Conservation (phyloP, 176 grass and related monocot genomes). For the Hsuehochloa calcarea region DNA sequence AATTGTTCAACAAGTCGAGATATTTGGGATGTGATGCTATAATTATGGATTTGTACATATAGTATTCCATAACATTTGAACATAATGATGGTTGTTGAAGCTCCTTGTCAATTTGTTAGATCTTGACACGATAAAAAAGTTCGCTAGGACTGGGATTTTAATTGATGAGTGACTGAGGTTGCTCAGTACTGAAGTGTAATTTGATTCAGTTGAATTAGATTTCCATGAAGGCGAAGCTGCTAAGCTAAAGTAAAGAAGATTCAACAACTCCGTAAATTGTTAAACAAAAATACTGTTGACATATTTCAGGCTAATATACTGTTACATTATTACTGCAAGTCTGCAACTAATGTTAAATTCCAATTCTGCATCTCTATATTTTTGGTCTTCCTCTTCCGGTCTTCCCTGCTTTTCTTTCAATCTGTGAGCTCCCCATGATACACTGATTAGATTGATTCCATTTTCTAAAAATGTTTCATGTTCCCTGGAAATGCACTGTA, state of each 20-base stretch:
- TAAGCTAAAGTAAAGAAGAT: background rate
- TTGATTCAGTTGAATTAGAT: conserved; percentile 12
- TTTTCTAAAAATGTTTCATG: background rate
- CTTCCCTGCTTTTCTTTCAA: background rate
- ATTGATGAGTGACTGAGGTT: background rate
- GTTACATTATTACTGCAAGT: background rate
- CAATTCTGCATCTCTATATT: background rate
- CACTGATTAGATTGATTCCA: background rate
- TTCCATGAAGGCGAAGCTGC: conserved; percentile 5
- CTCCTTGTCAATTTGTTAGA: background rate
- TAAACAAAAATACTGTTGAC: background rate
- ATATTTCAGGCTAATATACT: background rate
- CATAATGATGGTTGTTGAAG: background rate
- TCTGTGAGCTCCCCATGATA: background rate
- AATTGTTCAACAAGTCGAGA: background rate
- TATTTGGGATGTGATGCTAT: background rate
- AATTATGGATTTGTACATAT: background rate
- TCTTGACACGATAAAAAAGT: background rate
- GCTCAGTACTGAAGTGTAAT: conserved; percentile 4
- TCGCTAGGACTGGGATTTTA: conserved; percentile 18
- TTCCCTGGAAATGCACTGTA: background rate
- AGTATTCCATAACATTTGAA: background rate
- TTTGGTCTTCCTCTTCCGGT: background rate
- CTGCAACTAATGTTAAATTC: background rate
- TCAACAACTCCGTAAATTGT: background rate